Evolutionary conservation across 2,329 filamentous ascomycete species (phyloP), one percentile per base, ranked within the genome.

Genomic region (Talaromyces sp.): DNA sequence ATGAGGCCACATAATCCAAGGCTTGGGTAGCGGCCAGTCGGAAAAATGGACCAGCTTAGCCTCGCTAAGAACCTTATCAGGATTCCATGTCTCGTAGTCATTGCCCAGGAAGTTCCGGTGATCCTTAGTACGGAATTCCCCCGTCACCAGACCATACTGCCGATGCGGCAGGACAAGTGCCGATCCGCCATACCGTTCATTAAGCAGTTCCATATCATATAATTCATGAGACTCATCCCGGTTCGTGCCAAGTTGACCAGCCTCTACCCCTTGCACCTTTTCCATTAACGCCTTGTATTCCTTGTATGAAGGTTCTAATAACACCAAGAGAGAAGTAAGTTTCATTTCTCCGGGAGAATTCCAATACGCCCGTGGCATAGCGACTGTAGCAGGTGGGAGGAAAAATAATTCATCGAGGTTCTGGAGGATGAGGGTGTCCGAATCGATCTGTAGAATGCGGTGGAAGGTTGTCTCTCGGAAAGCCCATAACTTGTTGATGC

Each of bases 341-440:
- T 78, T 77, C 61, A 77, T 77, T 8, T 75, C 75, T 0, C 78
- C 74, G 0, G 81, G 81, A 5, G 81, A 76, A 1, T 84, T 75
- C 87, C 87, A 90, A 69, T 90, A 89, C 8, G 87, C 88, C 33
- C 84, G 81, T 1, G 87, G 85, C 81, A 89, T 86, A 2, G 86
- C 86, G 3, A 87, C 79, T 1, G 81, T 75, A 1, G 81, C 78
- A 1, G 75, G 68, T 0, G 87, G 88, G 1, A 88, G 75, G 28
- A 87, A 79, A 72, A 91, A 91, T 0, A 90, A 78, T 56, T 89
- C 86, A 63, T 91, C 88, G 78, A 90, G 81, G 21, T 78, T 72
- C 60, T 85, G 77, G 3, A 88, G 77, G 2, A 90, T 73, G 1
- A 81, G 81, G 21, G 83, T 77, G 65, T 90, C 87, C 8, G 85